A percentile compares a stretch with the other conserved stretches of the same genome.
These are phyloP conservation scores for Phytopythium chamaehyphon DNA, from an alignment of 352 stramenopile genomes.

Conservation along the genomic window DNA sequence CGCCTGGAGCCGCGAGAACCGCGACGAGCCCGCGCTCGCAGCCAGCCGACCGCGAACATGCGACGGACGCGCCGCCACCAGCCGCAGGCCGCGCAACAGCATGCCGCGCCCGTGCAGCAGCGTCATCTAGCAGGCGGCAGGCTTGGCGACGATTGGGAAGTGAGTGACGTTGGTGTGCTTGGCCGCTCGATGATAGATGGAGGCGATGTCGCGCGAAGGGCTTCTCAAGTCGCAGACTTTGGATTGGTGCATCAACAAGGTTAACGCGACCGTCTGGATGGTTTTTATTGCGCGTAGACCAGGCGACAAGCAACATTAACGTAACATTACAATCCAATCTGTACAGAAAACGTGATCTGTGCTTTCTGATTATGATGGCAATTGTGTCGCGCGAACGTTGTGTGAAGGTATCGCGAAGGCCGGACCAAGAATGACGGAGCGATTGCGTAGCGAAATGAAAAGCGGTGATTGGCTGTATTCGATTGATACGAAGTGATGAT, in stretches of 20 bases:
- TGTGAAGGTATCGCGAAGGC: constrained; percentile 7
- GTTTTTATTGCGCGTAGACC: too few species aligned
- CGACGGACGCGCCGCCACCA: constrained; percentile 10
- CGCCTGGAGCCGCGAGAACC: constrained; percentile 8
- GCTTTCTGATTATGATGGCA: background rate
- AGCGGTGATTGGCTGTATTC: constrained; percentile 4
- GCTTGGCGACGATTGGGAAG: background rate
- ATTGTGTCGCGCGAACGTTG: background rate
- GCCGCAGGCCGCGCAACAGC: constrained; percentile 31
- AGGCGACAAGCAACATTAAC: too few species aligned
- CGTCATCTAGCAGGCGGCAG: constrained; percentile 17
- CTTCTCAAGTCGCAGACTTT: too few species aligned
- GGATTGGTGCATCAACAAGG: too few species aligned
- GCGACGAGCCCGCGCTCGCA: too few species aligned
- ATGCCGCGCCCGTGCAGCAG: constrained; percentile 38
- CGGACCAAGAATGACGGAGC: background rate
- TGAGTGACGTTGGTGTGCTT: too few species aligned
- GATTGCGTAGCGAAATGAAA: background rate
- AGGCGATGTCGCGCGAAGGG: background rate
- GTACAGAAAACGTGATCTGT: too few species aligned
- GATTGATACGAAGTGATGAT: too few species aligned
- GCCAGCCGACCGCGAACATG: too few species aligned
- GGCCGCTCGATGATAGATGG: background rate
- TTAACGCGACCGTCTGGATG: too few species aligned
- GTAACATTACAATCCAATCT: too few species aligned